Percentiles rank a stretch among this genome's conserved stretches.
These are phyloP conservation scores for Bimuria novae-zelandiae DNA, from an alignment of 2,329 filamentous ascomycete species.

Conservation along the genomic window DNA sequence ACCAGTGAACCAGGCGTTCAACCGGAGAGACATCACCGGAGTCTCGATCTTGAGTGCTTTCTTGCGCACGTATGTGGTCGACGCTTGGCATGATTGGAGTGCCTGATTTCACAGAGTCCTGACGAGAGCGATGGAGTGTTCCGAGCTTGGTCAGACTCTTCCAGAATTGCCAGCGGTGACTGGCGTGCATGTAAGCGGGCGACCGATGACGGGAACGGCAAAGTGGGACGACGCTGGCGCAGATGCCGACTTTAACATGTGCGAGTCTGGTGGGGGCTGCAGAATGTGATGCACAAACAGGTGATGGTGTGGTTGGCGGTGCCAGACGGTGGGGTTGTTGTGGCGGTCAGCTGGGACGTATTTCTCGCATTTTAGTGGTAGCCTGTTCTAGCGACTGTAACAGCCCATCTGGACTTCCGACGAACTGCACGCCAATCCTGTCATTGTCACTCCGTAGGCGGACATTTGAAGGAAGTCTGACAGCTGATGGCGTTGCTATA, in stretches of 20 bases:
- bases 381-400: too few relatives aligned
- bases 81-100: conserved; percentile 4
- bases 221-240: conserved; percentile 4
- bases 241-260: too few relatives aligned
- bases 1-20: conserved; percentile 35
- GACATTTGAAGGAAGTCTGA: not conserved
- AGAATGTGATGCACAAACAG: too few relatives aligned
- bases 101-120: conserved; percentile 11
- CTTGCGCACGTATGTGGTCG: not conserved
- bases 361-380: too few relatives aligned
- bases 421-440: too few relatives aligned
- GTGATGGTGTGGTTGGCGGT: too few relatives aligned
- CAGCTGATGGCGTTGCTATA: not conserved
- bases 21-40: conserved; percentile 6
- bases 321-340: too few relatives aligned
- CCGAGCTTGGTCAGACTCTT: conserved; percentile 1
- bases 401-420: too few relatives aligned
- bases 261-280: too few relatives aligned
- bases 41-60: not conserved
- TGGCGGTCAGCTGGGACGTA: too few relatives aligned
- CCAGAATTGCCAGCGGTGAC: too few relatives aligned
- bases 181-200: conserved; percentile 1
- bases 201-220: not conserved
- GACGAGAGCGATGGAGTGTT: conserved; percentile 19
- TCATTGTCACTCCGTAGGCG: too few relatives aligned